A percentile compares a stretch with the other conserved stretches of the same genome.
These are phyloP conservation scores for Clarireedia paspali DNA, from an alignment of 2,329 filamentous ascomycete genomes.

Conservation along the genomic window DNA sequence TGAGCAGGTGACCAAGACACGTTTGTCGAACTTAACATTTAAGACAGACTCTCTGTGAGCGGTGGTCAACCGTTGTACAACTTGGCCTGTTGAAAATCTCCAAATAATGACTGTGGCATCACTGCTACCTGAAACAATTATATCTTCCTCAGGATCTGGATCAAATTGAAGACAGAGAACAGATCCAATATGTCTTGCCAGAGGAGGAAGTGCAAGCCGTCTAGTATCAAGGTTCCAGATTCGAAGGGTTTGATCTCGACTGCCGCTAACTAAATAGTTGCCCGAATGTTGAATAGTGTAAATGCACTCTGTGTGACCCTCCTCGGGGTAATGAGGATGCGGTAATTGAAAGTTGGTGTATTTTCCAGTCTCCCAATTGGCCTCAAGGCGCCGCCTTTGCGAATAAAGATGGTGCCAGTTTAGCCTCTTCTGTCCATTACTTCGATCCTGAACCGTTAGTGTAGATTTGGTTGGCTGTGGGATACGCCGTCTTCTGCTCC, in stretches of 20 bases:
- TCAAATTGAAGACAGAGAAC: constrained; percentile 96
- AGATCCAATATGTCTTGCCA: constrained; percentile 73
- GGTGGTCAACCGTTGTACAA: constrained; percentile 64
- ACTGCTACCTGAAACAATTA: constrained; percentile 93
- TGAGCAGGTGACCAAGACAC: constrained; percentile 90
- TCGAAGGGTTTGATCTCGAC: constrained; percentile 77
- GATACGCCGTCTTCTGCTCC: not conserved
- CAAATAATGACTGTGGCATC: constrained; percentile 87
- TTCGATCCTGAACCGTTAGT: constrained; percentile 43
- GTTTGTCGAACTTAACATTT: constrained; percentile 85
- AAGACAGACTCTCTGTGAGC: constrained; percentile 88
- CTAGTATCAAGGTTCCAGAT: constrained; percentile 79
- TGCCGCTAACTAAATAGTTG: constrained; percentile 86
- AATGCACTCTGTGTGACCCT: constrained; percentile 87
- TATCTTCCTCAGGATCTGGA: constrained; percentile 73
- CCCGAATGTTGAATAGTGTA: constrained; percentile 88
- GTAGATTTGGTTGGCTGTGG: constrained; percentile 20
- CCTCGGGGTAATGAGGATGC: constrained; percentile 68
- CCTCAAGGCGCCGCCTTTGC: constrained; percentile 74
- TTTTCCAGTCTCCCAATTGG: constrained; percentile 81
- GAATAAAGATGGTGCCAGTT: constrained; percentile 95
- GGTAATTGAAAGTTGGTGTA: constrained; percentile 86
- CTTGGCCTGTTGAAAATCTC: constrained; percentile 84
- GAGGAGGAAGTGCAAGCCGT: constrained; percentile 64
- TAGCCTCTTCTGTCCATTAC: constrained; percentile 48